Conservation (phyloP, 176 grass and related monocot genomes). For the Calamus simplicifolius region DNA sequence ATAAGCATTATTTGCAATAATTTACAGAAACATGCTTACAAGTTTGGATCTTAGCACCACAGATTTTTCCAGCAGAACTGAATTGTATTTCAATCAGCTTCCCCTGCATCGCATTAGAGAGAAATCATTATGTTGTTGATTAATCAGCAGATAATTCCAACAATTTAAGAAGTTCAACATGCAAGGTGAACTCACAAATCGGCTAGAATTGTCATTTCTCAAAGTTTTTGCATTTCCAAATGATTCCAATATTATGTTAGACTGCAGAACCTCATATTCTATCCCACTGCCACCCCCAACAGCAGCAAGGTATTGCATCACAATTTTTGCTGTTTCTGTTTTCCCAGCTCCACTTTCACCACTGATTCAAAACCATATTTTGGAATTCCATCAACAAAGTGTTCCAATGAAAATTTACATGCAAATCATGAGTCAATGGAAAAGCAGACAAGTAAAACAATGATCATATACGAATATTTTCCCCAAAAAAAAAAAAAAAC, state of each 20-base stretch:
- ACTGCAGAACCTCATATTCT: conserved; percentile 96
- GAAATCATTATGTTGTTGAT: not conserved
- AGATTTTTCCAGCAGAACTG: conserved; percentile 85
- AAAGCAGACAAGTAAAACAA: too few relatives aligned
- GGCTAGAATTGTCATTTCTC: conserved; percentile 97
- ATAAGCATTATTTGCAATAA: too few relatives aligned
- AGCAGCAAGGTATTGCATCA: conserved; percentile 97
- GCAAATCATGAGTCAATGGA: too few relatives aligned
- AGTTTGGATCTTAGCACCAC: conserved; percentile 91
- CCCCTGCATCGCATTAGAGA: conserved; percentile 40
- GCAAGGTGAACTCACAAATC: conserved; percentile 56
- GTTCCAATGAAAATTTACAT: too few relatives aligned
- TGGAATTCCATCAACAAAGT: too few relatives aligned
- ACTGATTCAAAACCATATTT: conserved; percentile 21
- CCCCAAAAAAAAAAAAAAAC: too few relatives aligned
- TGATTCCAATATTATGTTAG: conserved; percentile 93
- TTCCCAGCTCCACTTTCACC: conserved; percentile 99
- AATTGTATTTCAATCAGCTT: conserved; percentile 99
- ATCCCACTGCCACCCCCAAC: conserved; percentile 93
- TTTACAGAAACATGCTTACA: conserved; percentile 28
- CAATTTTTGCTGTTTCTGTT: conserved; percentile 97
- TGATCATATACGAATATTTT: too few relatives aligned
- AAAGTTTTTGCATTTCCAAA: conserved; percentile 99
- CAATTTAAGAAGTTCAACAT: too few relatives aligned
- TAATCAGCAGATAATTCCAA: too few relatives aligned